These are phyloP conservation scores for Bromus sterilis DNA, from an alignment of 176 grass and related monocot genomes.

Conservation along the genomic window DNA sequence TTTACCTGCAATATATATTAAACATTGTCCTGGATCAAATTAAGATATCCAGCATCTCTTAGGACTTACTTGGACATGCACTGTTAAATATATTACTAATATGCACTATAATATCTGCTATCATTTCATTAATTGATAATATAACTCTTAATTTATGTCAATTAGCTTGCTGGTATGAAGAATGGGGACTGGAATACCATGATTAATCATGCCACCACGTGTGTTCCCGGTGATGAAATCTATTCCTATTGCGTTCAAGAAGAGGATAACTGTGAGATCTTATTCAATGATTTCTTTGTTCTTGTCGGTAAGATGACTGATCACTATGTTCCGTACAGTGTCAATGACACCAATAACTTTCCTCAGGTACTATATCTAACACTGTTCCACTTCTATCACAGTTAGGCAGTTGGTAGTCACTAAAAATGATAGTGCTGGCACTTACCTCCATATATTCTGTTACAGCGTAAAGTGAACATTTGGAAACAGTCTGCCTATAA, in stretches of 20 bases:
- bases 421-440: background rate
- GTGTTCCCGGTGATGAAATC: background rate
- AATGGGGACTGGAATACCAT: background rate
- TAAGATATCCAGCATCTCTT: background rate
- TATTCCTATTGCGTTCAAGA: background rate
- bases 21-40: background rate
- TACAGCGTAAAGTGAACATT: background rate
- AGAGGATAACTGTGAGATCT: background rate
- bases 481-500: background rate
- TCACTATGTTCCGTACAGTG: background rate
- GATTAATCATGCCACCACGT: background rate
- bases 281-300: constrained; percentile 18
- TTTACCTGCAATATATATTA: background rate
- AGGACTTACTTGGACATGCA: background rate
- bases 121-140: background rate
- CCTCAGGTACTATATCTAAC: background rate
- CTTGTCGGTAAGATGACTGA: background rate
- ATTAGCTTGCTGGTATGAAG: constrained; percentile 12
- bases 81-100: background rate
- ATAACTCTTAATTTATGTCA: background rate
- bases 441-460: background rate
- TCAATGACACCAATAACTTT: background rate
- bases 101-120: background rate
- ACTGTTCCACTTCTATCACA: background rate
- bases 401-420: background rate